phyloP scores from a whole-genome alignment of 192 early-diverging fungal species.

The Thoreauomyces humboldtii region DNA sequence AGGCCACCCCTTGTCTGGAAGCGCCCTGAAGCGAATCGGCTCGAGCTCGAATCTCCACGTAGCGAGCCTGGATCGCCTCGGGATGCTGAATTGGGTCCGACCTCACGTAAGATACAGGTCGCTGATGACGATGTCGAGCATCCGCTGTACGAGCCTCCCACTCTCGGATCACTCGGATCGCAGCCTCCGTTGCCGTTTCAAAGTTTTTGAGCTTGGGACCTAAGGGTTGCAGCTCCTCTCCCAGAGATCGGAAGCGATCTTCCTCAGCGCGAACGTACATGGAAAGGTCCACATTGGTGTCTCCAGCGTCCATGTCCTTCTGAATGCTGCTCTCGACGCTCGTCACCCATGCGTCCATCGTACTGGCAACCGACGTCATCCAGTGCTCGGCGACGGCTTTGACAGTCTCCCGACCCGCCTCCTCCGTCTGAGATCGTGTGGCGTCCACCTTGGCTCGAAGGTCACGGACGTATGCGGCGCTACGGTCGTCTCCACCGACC shows the following conservation, averaged over 20 bases:
- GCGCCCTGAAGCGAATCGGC: slow-evolving; percentile 8
- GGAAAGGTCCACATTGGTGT: background rate
- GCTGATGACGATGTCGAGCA: background rate
- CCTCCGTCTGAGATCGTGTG: slow-evolving; percentile 5
- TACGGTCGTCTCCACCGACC: background rate
- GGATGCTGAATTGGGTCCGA: background rate
- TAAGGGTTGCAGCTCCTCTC: background rate
- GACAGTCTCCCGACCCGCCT: slow-evolving; percentile 2
- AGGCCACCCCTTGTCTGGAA: background rate
- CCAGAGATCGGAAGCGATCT: too few species aligned
- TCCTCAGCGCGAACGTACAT: too few species aligned
- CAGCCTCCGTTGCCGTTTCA: slow-evolving; percentile 6
- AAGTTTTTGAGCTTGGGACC: slow-evolving; percentile 1
- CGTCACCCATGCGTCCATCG: background rate
- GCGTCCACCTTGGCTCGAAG: background rate
- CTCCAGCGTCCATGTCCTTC: background rate
- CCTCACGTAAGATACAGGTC: too few species aligned
- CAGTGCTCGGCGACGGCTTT: slow-evolving; percentile 6
- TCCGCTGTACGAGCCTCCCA: background rate
- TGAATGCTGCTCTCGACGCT: background rate
- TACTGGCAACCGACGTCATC: background rate
- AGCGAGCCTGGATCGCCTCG: slow-evolving; percentile 13
- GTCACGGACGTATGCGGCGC: background rate
- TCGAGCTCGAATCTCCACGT: slow-evolving; percentile 14
- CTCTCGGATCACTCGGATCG: slow-evolving; percentile 2